Base-by-base conservation (phyloP, 345 rosid species). In the Salix arbutifolia region DNA sequence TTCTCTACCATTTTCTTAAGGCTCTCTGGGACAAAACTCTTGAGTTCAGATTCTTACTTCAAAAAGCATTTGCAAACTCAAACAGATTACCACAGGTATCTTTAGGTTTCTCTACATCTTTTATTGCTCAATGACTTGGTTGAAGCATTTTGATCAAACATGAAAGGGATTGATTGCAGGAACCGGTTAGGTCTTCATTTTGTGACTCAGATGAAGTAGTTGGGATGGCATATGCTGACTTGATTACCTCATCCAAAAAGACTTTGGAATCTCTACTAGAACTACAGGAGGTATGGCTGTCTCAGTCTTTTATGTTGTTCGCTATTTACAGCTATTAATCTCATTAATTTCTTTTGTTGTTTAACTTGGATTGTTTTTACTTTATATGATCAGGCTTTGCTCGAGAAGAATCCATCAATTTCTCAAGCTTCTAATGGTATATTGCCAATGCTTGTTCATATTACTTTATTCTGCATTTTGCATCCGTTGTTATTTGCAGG, bases 21-120 rank as follows among this genome's bases (percentile, higher is more conserved):
- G 92, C 86, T 65, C 85, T 93, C 6, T 96, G 98, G 98, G 94
- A 96, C 78, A 91, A 85, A 83, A 83, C 89, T 62, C 90, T 93
- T 70, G 96, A 91, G 77, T 71, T 93, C 58, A 89, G 99, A 84
- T 88, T 91, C 85, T 88, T 91, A 82, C 94, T 96, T 82, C 98
- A 96, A 80, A 93, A 93, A 84, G 73, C 91, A 76, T 93, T 92
- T 84, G 84, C 89, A 65, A 80, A 78, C 76, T 90, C 98, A 75
- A 96, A 96, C 80, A 91, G 88, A 79, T 81, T 96, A 65, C 98
- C 98, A 16, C 89, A 69, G 93, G 99, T 93, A 71, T 71, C 81
- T 74, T 21, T 65, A 10, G 8, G 48, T 38, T 76, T 28, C 67
- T 44, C 65, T 1, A 31, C 33, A 7, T 77, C 19, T 46, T 6